Percentiles rank a stretch among this genome's conserved stretches.
Evolutionary conservation across 495 filamentous ascomycete genomes (phyloP).

Genomic region (Evernia prunastri): DNA sequence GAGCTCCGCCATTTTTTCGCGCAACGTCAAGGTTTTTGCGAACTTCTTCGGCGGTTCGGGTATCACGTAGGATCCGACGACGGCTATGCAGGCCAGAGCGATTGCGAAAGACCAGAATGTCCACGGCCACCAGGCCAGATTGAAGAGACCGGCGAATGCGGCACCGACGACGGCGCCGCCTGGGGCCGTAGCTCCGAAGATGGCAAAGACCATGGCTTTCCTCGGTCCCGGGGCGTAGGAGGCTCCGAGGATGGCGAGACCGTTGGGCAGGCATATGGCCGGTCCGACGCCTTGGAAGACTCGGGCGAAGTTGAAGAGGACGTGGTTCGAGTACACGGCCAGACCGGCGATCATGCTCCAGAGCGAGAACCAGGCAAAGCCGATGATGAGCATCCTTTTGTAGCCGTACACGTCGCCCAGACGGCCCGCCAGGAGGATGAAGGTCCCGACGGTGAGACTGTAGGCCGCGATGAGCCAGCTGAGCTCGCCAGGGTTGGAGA

Average conservation of each 20-base stretch:
- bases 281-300: constrained; percentile 57
- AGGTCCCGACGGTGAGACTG: constrained; percentile 55
- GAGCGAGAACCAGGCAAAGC: constrained; percentile 51
- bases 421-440: constrained; percentile 57
- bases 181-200: constrained; percentile 59
- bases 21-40: neutral
- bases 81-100: constrained; percentile 36
- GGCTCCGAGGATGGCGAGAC: constrained; percentile 53
- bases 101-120: constrained; percentile 53
- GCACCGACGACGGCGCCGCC: constrained; percentile 46
- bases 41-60: constrained; percentile 17
- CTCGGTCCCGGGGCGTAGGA: constrained; percentile 47
- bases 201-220: constrained; percentile 58
- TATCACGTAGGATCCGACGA: constrained; percentile 32
- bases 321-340: constrained; percentile 39
- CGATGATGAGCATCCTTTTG: constrained; percentile 50
- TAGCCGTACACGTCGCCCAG: constrained; percentile 55
- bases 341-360: constrained; percentile 53
- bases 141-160: constrained; percentile 45
- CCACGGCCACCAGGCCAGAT: constrained; percentile 61
- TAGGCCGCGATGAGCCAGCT: constrained; percentile 55
- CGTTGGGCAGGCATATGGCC: constrained; percentile 57
- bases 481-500: constrained; percentile 27
- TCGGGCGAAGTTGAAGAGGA: constrained; percentile 54
- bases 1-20: constrained; percentile 13